Base-by-base conservation (phyloP, 768 basidiomycete species). In the Trichaptum fuscoviolaceum region DNA sequence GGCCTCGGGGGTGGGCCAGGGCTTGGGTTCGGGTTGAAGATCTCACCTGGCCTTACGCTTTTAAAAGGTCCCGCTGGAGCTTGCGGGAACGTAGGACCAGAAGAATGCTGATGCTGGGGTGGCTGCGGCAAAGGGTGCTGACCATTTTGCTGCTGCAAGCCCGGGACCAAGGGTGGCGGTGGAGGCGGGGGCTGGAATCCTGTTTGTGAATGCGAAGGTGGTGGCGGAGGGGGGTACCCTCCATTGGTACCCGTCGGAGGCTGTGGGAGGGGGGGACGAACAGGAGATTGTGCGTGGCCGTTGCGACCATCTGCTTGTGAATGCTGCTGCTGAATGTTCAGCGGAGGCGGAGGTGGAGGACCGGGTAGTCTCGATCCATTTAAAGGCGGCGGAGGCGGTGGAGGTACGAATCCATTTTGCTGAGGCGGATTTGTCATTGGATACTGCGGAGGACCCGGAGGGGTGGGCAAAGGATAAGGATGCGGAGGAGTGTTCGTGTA, bases 391-490 rank as follows among this genome's bases (percentile, higher is more conserved):
- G 67, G 60, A 26, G 65, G 67, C 8, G 67, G 64, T 10, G 67
- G 67, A 36, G 66, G 66, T 35, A 67, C 58, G 24, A 64, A 67
- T 23, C 63, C 30, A 15, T 36, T 58, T 24, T 58, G 64, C 26
- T 64, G 67, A 24, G 66, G 66, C 5, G 67, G 67, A 17, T 57
- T 63, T n/a, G 66, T 52, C 23, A 57, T 58, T 24, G 66, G 66
- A 30, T 36, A 30, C 60, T 71, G 71, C 27, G 81, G 79, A 57
- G 79, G 80, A 64, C 81, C 79, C 57, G 83, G 82, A 18, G 77
- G 79, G 20, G 76, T 77, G 36, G 77, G 80, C 42, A 77, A 76
- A 61, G 80, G 77, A 69, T 78, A 77, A n/a, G 77, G 70, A 64
- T 72, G 72, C 15, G 64, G 63, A 69, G 66, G 63, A 69, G 67